Evolutionary conservation across 768 basidiomycete species (phyloP).

Genomic region (Baorangia bicolor): DNA sequence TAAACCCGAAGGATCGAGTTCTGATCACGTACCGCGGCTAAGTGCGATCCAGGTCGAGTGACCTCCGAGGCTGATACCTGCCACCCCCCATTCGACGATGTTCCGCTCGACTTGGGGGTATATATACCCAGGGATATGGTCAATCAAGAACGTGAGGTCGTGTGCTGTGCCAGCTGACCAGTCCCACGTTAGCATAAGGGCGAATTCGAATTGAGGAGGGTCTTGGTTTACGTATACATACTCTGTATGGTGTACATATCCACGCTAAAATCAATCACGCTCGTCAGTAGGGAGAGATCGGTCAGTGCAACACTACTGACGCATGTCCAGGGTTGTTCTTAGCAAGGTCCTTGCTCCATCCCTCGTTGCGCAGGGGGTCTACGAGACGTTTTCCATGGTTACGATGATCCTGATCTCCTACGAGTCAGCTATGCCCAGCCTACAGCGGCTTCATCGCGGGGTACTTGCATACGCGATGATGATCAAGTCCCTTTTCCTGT

Average conservation of each 20-base stretch:
- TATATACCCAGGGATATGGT: constrained; percentile 71
- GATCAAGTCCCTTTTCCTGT: constrained; percentile 27
- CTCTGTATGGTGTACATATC: constrained; percentile 36
- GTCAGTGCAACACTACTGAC: constrained; percentile 15
- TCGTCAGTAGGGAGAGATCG: constrained; percentile 3
- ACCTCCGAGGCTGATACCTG: constrained; percentile 81
- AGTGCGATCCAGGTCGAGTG: constrained; percentile 80
- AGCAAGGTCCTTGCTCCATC: constrained; percentile 24
- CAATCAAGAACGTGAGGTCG: constrained; percentile 80
- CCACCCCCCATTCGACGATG: constrained; percentile 67
- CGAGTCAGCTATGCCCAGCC: background rate
- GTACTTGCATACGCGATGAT: constrained; percentile 28
- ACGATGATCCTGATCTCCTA: constrained; percentile 28
- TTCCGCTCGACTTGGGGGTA: constrained; percentile 64
- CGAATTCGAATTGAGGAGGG: background rate
- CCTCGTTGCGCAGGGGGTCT: constrained; percentile 24
- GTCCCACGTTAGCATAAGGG: background rate
- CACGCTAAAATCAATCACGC: constrained; percentile 11
- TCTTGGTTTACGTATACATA: constrained; percentile 5
- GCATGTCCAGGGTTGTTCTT: constrained; percentile 28
- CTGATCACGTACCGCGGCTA: constrained; percentile 36
- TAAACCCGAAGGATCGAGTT: background rate
- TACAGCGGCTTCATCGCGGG: background rate
- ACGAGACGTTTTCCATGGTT: constrained; percentile 31
- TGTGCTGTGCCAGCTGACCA: constrained; percentile 55